phyloP scores from a whole-genome alignment of 2,329 filamentous ascomycete genomes.

The Nemania sp. region DNA sequence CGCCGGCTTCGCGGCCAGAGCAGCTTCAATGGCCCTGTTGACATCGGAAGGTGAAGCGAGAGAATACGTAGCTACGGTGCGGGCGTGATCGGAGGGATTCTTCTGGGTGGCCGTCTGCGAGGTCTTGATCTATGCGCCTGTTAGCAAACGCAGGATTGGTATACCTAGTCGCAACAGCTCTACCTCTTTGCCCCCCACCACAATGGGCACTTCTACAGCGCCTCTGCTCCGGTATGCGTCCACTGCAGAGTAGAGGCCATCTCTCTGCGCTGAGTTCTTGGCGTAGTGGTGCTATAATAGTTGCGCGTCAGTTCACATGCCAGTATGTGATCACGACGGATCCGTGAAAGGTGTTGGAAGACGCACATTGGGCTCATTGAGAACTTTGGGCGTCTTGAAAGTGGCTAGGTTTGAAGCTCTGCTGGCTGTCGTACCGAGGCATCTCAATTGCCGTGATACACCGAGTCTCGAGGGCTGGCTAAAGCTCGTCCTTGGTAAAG shows the following conservation, averaged over 20 bases:
- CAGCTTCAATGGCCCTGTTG: constrained; percentile 76
- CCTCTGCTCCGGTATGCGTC: constrained; percentile 68
- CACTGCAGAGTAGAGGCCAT: constrained; percentile 74
- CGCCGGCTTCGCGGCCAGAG: constrained; percentile 79
- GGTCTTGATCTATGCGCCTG: constrained; percentile 61
- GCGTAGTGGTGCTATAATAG: constrained; percentile 88
- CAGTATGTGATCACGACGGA: not conserved
- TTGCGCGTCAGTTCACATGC: constrained; percentile 3
- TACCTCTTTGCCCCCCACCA: constrained; percentile 82
- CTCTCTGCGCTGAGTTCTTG: constrained; percentile 79
- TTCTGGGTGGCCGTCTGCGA: constrained; percentile 69
- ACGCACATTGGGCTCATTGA: constrained; percentile 95
- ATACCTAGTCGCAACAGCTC: constrained; percentile 24
- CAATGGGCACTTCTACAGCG: constrained; percentile 77
- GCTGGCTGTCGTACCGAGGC: constrained; percentile 37
- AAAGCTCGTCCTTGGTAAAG: constrained; percentile 4
- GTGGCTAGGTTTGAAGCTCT: constrained; percentile 67
- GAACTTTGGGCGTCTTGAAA: constrained; percentile 84
- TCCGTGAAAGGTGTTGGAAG: not conserved
- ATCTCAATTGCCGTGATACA: constrained; percentile 19
- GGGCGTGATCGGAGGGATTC: constrained; percentile 80
- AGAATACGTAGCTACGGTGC: constrained; percentile 80
- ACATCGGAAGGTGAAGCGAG: constrained; percentile 79
- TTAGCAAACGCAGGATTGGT: constrained; percentile 23
- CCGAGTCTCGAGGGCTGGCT: not conserved